Percentiles rank a stretch among this genome's conserved stretches.
Evolutionary conservation across 2,329 filamentous ascomycete genomes (phyloP).

Genomic region (Pyrenochaeta sp.): DNA sequence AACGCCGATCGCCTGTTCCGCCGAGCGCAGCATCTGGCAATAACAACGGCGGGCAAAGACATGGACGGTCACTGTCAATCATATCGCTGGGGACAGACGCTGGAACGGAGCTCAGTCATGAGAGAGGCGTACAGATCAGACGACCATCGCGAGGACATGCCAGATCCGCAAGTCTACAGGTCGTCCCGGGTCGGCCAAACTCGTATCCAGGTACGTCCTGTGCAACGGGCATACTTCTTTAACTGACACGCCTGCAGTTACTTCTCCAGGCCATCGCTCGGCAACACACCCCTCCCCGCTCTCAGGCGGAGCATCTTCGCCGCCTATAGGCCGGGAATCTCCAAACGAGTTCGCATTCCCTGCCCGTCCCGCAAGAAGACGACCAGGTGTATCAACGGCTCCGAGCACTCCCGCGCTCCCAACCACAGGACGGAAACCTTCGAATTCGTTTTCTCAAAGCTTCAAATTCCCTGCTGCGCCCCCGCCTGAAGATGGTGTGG

Average conservation of each 20-base stretch:
- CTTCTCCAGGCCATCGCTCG: constrained; percentile 42
- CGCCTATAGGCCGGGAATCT: constrained; percentile 38
- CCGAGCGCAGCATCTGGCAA: constrained; percentile 29
- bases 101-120: constrained; percentile 40
- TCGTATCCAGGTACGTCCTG: constrained; percentile 40
- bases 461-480: constrained; percentile 66
- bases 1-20: constrained; percentile 33
- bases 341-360: constrained; percentile 41
- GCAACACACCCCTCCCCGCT: constrained; percentile 54
- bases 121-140: constrained; percentile 34
- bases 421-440: constrained; percentile 47
- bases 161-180: constrained; percentile 83
- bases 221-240: background rate
- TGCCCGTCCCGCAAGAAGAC: constrained; percentile 35
- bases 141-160: constrained; percentile 72
- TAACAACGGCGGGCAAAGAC: constrained; percentile 42
- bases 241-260: constrained; percentile 35
- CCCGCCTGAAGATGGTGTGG: constrained; percentile 39
- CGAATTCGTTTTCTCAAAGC: constrained; percentile 55
- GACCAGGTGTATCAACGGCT: constrained; percentile 44
- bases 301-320: constrained; percentile 50
- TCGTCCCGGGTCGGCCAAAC: constrained; percentile 60
- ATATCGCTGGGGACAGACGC: constrained; percentile 58
- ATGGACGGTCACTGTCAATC: constrained; percentile 60
- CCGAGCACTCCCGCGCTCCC: constrained; percentile 54